Evolutionary conservation across 306 rosid species (phyloP).

Genomic region (Ormosia semicastrata): DNA sequence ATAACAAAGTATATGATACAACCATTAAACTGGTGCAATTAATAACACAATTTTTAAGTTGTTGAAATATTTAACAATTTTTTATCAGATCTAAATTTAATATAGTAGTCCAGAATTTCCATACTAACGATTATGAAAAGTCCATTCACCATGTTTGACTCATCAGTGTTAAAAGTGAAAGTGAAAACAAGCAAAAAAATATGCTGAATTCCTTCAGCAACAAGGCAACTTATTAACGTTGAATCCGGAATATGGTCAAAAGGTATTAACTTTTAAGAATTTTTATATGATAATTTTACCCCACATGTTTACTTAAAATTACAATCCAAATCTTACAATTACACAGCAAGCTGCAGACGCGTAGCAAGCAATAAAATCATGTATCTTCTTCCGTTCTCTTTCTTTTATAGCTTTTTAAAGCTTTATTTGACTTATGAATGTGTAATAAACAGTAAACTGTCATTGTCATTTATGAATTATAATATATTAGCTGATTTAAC

Average conservation of each 20-base stretch:
- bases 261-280: neutral
- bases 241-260: conserved; percentile 12
- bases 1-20: too few species aligned
- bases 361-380: neutral
- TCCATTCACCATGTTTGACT: neutral
- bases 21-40: too few species aligned
- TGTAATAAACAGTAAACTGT: too few species aligned
- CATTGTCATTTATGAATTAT: too few species aligned
- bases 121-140: too few species aligned
- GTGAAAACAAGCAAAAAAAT: neutral
- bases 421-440: neutral
- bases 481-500: too few species aligned
- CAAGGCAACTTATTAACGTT: neutral
- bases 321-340: neutral
- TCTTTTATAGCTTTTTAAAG: neutral
- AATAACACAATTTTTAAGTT: too few species aligned
- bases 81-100: too few species aligned
- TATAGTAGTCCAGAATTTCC: too few species aligned
- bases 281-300: neutral
- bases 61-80: too few species aligned
- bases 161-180: neutral
- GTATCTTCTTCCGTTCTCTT: neutral
- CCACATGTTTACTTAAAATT: neutral
- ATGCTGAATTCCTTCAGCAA: neutral
- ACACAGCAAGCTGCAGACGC: neutral